Conservation (phyloP, 257 asterid species). For the Salvia miltiorrhiza region DNA sequence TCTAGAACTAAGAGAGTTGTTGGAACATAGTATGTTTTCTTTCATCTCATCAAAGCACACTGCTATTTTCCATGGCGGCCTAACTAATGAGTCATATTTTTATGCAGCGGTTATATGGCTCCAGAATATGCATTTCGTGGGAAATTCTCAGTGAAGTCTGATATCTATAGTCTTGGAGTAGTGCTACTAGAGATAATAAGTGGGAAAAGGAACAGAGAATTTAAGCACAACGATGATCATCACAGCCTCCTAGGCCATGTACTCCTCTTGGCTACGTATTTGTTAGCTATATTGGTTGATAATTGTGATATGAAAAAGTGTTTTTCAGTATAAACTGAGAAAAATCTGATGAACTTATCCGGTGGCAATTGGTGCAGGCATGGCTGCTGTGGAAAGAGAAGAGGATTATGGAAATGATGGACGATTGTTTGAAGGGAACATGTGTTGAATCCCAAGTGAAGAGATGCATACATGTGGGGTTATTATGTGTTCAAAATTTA, state of each 20-base stretch:
- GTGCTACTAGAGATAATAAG: slow-evolving; percentile 41
- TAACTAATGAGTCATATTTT: neutral
- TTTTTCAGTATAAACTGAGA: too few species aligned
- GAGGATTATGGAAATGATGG: slow-evolving; percentile 25
- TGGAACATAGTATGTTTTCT: neutral
- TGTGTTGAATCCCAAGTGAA: slow-evolving; percentile 28
- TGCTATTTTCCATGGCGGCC: too few species aligned
- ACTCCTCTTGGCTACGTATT: too few species aligned
- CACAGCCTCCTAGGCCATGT: slow-evolving; percentile 43
- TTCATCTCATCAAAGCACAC: neutral
- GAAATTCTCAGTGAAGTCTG: slow-evolving; percentile 44
- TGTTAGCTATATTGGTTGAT: too few species aligned
- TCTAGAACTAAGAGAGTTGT: neutral
- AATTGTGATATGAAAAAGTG: neutral
- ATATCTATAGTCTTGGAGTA: slow-evolving; percentile 47
- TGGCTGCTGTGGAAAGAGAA: slow-evolving; percentile 35
- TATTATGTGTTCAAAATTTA: slow-evolving; percentile 30
- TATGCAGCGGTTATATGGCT: slow-evolving; percentile 50
- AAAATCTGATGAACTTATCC: neutral
- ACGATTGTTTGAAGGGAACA: slow-evolving; percentile 12
- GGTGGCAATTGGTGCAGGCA: neutral
- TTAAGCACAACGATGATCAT: slow-evolving; percentile 15
- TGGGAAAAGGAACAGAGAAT: slow-evolving; percentile 41
- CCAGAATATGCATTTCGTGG: slow-evolving; percentile 48
- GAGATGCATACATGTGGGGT: slow-evolving; percentile 39